phyloP scores from a whole-genome alignment of 1,284 basidiomycete species.

The Heterobasidion parviporum region DNA sequence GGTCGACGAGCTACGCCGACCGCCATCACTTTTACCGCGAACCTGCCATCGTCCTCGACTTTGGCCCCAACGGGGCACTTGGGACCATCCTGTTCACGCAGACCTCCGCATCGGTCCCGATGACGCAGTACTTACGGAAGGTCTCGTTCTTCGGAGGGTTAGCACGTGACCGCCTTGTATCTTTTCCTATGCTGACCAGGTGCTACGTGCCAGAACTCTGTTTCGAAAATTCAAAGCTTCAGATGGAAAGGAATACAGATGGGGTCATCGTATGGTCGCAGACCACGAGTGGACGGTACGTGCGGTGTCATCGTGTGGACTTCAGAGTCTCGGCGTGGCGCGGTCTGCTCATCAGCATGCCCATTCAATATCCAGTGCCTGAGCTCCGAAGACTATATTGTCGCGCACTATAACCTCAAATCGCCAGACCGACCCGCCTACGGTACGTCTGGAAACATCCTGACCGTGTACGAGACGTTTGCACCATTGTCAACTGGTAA shows the following conservation, averaged over 20 bases:
- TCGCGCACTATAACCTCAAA: constrained; percentile 55
- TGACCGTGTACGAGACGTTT: constrained; percentile 54
- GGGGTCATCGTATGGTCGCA: constrained; percentile 42
- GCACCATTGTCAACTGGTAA: constrained; percentile 47
- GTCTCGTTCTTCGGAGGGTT: constrained; percentile 56
- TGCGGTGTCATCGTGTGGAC: constrained; percentile 11
- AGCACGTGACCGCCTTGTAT: constrained; percentile 16
- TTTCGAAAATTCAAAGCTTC: constrained; percentile 56
- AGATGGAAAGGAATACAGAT: constrained; percentile 59
- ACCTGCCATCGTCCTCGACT: constrained; percentile 50
- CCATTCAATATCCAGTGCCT: constrained; percentile 36
- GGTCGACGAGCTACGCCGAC: constrained; percentile 47
- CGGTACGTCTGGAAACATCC: constrained; percentile 54
- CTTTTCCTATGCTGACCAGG: constrained; percentile 1
- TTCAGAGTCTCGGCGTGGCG: constrained; percentile 1
- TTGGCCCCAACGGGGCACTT: constrained; percentile 41
- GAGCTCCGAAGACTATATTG: constrained; percentile 40
- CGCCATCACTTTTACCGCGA: constrained; percentile 39
- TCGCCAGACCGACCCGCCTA: constrained; percentile 43
- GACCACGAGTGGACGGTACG: constrained; percentile 66
- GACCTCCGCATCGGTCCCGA: constrained; percentile 35
- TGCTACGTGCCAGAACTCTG: constrained; percentile 35
- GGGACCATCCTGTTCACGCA: constrained; percentile 48
- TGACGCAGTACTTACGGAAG: constrained; percentile 53
- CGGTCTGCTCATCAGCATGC: neutral